These are phyloP conservation scores for Hyphochytrium catenoides DNA, from an alignment of 352 stramenopile genomes.

Conservation along the genomic window DNA sequence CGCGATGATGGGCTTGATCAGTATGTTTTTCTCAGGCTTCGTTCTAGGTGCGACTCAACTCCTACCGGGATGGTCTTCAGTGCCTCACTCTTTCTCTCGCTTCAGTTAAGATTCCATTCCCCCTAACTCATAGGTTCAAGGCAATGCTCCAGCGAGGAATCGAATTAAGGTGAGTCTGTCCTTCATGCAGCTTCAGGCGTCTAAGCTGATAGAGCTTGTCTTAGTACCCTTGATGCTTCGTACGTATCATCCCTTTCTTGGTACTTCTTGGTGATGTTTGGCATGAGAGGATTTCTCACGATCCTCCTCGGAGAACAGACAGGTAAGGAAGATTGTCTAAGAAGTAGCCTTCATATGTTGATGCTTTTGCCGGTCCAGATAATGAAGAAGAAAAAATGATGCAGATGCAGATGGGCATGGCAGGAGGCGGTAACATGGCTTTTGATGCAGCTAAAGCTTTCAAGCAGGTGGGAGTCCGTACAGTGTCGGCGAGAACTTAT, in stretches of 20 bases:
- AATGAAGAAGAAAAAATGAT: conserved; percentile 67
- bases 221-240: conserved; percentile 82
- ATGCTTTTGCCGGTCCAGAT: conserved; percentile 10
- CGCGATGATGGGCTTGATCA: conserved; percentile 97
- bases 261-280: conserved; percentile 99
- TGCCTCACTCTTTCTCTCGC: not conserved
- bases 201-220: too few relatives aligned
- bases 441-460: conserved; percentile 69
- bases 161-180: conserved; percentile 65
- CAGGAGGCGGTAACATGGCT: conserved; percentile 40
- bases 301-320: conserved; percentile 80
- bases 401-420: conserved; percentile 78
- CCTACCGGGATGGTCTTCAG: not conserved
- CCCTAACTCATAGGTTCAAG: conserved; percentile 92
- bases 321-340: conserved; percentile 14
- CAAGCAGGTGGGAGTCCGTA: too few relatives aligned
- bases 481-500: too few relatives aligned
- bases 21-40: conserved; percentile 95
- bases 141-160: conserved; percentile 90
- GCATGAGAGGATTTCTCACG: conserved; percentile 83
- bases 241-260: conserved; percentile 93
- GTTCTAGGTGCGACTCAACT: conserved; percentile 50
- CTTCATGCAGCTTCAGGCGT: too few relatives aligned
- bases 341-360: not conserved
- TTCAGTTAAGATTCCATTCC: conserved; percentile 89